phyloP scores from a whole-genome alignment of 345 rosid species.

The Populus euphratica region DNA sequence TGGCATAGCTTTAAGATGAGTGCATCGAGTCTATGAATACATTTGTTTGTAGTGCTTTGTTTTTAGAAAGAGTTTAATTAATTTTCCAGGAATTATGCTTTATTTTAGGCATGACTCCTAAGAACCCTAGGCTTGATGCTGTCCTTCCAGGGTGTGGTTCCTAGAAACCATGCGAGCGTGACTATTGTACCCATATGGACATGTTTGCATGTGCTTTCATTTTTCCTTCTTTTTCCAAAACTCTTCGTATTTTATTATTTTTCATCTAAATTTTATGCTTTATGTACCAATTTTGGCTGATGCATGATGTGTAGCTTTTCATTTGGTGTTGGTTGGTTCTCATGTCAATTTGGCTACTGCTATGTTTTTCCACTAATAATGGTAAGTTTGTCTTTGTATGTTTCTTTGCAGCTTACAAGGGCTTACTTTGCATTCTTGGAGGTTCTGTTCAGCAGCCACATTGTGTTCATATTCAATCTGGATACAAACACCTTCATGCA shows the following conservation, averaged over 20 bases:
- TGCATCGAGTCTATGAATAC: background rate
- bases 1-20: background rate
- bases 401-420: slow-evolving; percentile 77
- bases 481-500: slow-evolving; percentile 87
- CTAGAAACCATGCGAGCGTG: background rate
- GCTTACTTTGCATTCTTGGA: slow-evolving; percentile 96
- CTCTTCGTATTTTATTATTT: background rate
- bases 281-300: background rate
- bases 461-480: slow-evolving; percentile 67
- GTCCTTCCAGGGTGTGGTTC: background rate
- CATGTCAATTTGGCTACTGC: background rate
- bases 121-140: background rate
- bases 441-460: slow-evolving; percentile 77
- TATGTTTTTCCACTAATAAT: background rate
- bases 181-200: background rate
- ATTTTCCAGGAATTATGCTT: background rate
- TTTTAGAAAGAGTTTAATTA: background rate
- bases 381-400: slow-evolving; percentile 9
- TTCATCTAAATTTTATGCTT: background rate
- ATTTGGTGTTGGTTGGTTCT: background rate
- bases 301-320: background rate
- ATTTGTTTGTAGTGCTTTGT: background rate
- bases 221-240: background rate
- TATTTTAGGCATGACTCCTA: background rate
- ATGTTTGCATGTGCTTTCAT: background rate